Conservation (phyloP, 495 filamentous ascomycete species). For the Bryoglossum gracile region DNA sequence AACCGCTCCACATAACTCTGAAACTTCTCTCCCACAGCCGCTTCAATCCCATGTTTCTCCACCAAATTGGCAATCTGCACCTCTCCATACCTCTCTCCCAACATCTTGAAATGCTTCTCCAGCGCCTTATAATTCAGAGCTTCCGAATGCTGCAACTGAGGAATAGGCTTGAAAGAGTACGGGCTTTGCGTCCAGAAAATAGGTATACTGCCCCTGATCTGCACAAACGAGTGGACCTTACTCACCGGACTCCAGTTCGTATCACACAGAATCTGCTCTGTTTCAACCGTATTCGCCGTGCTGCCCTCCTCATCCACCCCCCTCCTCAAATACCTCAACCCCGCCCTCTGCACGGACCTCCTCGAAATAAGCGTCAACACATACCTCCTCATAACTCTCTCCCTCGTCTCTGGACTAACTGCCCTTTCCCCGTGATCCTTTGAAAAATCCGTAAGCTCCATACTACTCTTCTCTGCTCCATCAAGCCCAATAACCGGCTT, state of each 20-base stretch:
- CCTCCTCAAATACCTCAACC: slow-evolving; percentile 83
- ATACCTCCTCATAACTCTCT: slow-evolving; percentile 33
- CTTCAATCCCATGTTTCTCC: slow-evolving; percentile 76
- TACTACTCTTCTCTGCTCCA: slow-evolving; percentile 15
- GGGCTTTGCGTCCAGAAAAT: slow-evolving; percentile 90
- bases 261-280: slow-evolving; percentile 80
- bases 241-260: slow-evolving; percentile 51
- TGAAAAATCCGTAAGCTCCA: slow-evolving; percentile 26
- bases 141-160: slow-evolving; percentile 67
- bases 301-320: slow-evolving; percentile 84
- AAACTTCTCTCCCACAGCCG: slow-evolving; percentile 69
- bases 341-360: slow-evolving; percentile 73
- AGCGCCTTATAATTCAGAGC: slow-evolving; percentile 73
- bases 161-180: slow-evolving; percentile 84
- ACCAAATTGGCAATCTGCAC: slow-evolving; percentile 78
- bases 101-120: slow-evolving; percentile 63
- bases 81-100: slow-evolving; percentile 61
- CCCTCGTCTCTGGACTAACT: background rate
- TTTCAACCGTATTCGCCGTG: slow-evolving; percentile 86
- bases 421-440: slow-evolving; percentile 3
- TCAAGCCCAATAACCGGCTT: slow-evolving; percentile 13
- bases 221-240: slow-evolving; percentile 74
- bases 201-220: slow-evolving; percentile 82
- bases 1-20: slow-evolving; percentile 54
- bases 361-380: slow-evolving; percentile 83